These are phyloP conservation scores for Wickerhamomyces bisporus DNA, from an alignment of 805 yeast species.

Conservation along the genomic window DNA sequence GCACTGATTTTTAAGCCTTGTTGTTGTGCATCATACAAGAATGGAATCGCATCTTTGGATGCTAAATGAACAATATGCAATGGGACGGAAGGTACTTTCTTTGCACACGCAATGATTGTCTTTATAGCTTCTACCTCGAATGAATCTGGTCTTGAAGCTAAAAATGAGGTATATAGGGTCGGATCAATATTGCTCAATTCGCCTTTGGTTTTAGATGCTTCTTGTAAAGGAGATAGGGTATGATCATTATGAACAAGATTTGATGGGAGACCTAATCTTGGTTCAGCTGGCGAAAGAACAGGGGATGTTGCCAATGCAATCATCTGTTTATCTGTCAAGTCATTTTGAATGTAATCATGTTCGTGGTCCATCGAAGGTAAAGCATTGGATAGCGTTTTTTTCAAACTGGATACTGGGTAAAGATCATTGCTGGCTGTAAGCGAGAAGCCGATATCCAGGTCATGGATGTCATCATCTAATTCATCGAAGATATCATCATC, in stretches of 20 bases:
- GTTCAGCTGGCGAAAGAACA: slow-evolving; percentile 53
- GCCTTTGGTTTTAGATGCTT: slow-evolving; percentile 37
- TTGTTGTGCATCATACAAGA: slow-evolving; percentile 58
- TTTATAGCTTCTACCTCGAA: slow-evolving; percentile 84
- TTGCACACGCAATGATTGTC: slow-evolving; percentile 60
- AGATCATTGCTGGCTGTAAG: background rate
- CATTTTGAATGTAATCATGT: slow-evolving; percentile 9
- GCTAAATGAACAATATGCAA: slow-evolving; percentile 91
- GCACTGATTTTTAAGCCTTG: slow-evolving; percentile 64
- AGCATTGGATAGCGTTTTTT: slow-evolving; percentile 3
- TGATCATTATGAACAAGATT: slow-evolving; percentile 26
- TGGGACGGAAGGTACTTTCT: slow-evolving; percentile 52
- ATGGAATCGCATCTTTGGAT: slow-evolving; percentile 75
- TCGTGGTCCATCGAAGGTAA: slow-evolving; percentile 4
- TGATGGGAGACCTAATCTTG: slow-evolving; percentile 42
- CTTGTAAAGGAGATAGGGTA: slow-evolving; percentile 32
- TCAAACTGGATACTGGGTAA: slow-evolving; percentile 4
- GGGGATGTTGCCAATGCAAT: slow-evolving; percentile 52
- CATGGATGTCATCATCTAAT: slow-evolving; percentile 20
- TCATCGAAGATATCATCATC: slow-evolving; percentile 3
- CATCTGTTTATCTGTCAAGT: slow-evolving; percentile 46
- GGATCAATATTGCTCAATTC: slow-evolving; percentile 30
- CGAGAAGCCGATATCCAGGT: slow-evolving; percentile 16
- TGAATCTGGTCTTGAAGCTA: slow-evolving; percentile 79
- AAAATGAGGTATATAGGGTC: slow-evolving; percentile 21